Evolutionary conservation across 495 filamentous ascomycete genomes (phyloP).

Genomic region (Aspergillus diversus): DNA sequence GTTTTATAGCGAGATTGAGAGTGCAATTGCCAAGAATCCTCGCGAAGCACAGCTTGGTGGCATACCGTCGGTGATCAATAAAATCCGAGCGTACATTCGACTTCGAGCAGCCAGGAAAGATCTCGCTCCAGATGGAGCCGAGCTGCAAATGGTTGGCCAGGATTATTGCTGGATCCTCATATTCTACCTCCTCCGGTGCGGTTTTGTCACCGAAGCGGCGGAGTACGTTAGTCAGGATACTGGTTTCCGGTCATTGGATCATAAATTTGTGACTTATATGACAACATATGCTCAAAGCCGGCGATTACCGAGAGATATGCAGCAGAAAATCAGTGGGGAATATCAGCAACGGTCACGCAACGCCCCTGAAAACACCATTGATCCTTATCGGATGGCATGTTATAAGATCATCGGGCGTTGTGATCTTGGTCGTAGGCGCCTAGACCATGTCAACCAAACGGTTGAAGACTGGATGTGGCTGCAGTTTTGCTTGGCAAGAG

Average conservation of each 20-base stretch:
- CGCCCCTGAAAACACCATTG: constrained; percentile 82
- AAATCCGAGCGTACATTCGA: constrained; percentile 88
- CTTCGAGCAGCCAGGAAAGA: constrained; percentile 75
- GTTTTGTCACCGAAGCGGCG: constrained; percentile 80
- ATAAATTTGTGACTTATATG: constrained; percentile 88
- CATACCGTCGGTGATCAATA: constrained; percentile 81
- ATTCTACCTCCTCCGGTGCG: constrained; percentile 88
- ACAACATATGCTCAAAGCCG: constrained; percentile 73
- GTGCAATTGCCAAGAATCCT: constrained; percentile 77
- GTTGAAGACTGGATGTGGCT: constrained; percentile 98
- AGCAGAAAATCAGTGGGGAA: constrained; percentile 83
- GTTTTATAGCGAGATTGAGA: constrained; percentile 74
- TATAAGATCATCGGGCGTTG: constrained; percentile 97
- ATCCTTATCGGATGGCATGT: constrained; percentile 95
- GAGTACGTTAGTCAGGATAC: constrained; percentile 80
- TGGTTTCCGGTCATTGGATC: constrained; percentile 86
- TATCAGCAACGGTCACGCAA: constrained; percentile 83
- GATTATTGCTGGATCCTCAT: constrained; percentile 93
- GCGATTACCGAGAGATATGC: constrained; percentile 73
- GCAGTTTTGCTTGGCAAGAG: constrained; percentile 88
- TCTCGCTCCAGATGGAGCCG: constrained; percentile 72
- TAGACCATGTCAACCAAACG: constrained; percentile 78
- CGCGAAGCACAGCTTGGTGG: constrained; percentile 89
- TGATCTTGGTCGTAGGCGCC: constrained; percentile 76
- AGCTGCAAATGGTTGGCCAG: constrained; percentile 69